Evolutionary conservation across 169 alveolate species (phyloP).

Genomic region (Eimeria sp.): DNA sequence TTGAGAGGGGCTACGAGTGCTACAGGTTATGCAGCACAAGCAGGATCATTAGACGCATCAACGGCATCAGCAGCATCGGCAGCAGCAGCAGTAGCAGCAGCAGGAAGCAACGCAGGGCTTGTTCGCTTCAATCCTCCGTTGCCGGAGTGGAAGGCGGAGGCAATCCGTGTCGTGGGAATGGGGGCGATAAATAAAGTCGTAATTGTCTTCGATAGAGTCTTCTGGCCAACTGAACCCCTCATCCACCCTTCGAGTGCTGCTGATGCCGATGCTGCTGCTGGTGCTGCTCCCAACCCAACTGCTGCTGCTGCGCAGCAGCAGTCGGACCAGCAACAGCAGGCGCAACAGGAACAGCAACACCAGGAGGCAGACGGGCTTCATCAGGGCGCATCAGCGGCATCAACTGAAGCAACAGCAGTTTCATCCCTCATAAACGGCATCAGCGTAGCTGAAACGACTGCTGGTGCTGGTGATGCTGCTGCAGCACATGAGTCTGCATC

Average conservation of each 20-base stretch:
- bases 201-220: conserved; percentile 15
- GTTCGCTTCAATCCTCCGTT: conserved; percentile 58
- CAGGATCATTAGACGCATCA: neutral
- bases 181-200: conserved; percentile 58
- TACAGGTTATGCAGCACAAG: neutral
- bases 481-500: neutral
- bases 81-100: conserved; percentile 65
- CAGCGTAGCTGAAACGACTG: neutral
- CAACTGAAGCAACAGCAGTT: neutral
- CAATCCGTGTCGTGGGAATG: conserved; percentile 49
- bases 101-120: conserved; percentile 42
- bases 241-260: conserved; percentile 5
- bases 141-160: conserved; percentile 51
- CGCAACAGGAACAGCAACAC: neutral
- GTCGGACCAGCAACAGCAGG: neutral
- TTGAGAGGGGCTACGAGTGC: neutral
- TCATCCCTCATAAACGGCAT: neutral
- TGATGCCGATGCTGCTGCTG: neutral
- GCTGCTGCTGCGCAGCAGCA: neutral
- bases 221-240: conserved; percentile 41
- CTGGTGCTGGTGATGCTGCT: neutral
- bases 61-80: conserved; percentile 49
- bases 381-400: conserved; percentile 19
- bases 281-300: conserved; percentile 6
- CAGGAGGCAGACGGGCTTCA: neutral